Conservation (phyloP, 129 eudicot genomes). For the Saussurea involucrata region DNA sequence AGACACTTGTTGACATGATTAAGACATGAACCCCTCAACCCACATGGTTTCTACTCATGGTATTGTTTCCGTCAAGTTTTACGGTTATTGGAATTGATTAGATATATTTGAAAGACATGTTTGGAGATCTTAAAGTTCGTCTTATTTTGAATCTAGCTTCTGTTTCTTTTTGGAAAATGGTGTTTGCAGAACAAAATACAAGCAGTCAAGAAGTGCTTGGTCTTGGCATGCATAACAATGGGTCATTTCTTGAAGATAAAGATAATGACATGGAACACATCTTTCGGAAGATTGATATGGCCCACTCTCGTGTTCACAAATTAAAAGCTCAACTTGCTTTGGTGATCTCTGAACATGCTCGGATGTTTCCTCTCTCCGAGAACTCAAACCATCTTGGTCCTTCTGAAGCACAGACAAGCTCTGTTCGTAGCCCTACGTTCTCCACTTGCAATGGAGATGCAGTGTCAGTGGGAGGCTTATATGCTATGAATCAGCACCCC, state of each 20-base stretch:
- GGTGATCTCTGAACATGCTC: slow-evolving; percentile 48
- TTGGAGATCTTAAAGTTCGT: not conserved
- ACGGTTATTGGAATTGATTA: not conserved
- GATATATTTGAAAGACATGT: not conserved
- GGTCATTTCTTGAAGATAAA: slow-evolving; percentile 45
- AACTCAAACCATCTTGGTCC: slow-evolving; percentile 53
- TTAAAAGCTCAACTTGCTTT: slow-evolving; percentile 58
- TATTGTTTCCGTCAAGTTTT: not conserved
- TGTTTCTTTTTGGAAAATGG: slow-evolving; percentile 21
- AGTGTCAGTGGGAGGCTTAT: slow-evolving; percentile 42
- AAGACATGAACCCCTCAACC: not conserved
- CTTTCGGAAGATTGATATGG: slow-evolving; percentile 65
- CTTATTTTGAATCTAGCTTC: slow-evolving; percentile 14
- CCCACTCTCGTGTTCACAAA: slow-evolving; percentile 63
- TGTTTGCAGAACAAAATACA: slow-evolving; percentile 38
- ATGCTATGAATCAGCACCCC: slow-evolving; percentile 21
- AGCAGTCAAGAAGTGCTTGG: slow-evolving; percentile 44
- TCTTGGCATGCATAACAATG: slow-evolving; percentile 33
- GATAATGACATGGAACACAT: slow-evolving; percentile 51
- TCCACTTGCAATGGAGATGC: slow-evolving; percentile 73
- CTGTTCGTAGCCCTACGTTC: slow-evolving; percentile 69
- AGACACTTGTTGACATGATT: slow-evolving; percentile 7
- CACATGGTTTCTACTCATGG: not conserved
- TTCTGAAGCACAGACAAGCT: slow-evolving; percentile 56
- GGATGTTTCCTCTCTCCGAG: slow-evolving; percentile 69